Base-by-base conservation (phyloP, 2,329 filamentous ascomycete genomes). In the Dactylellina parvicollis region DNA sequence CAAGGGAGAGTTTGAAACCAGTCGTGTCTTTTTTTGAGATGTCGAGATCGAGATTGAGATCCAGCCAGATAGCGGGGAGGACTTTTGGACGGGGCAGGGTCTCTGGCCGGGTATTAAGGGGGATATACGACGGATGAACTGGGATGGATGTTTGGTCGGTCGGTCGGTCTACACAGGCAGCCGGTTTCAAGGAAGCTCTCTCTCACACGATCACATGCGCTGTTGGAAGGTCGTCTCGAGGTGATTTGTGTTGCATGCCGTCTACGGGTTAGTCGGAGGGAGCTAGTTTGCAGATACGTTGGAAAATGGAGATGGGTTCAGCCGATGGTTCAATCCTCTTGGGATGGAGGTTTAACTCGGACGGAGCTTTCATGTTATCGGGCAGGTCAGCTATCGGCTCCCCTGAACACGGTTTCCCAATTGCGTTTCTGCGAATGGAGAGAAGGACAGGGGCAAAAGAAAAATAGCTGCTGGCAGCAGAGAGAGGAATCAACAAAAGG, bases 121-220 rank as follows among this genome's bases (percentile, higher is more conserved):
- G 47, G 26, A 52, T 32, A 34, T 18, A 3, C 8, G 26, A 38
- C 22, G 30, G 50, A 55, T n/a, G 50, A 55, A 55, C 30, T 49
- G 46, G 46, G 46, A 49, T 34, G 14, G 14, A 34, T 34, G 30
- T 12, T 9, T 49, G n/a, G n/a, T n/a, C n/a, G 16, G 49, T 32
- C 47, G 34, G 47, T 26, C 28, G 47, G 61, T 42, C 57, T 71
- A 42, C 18, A 57, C 38, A 32, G 44, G 54, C 44, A 61, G 40
- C 36, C n/a, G 26, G 47, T 47, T 42, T 60, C 36, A 30, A 32
- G 30, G 46, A 47, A 32, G n/a, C n/a, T n/a, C n/a, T n/a, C 46
- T 49, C 57, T 18, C 67, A 73, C 69, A 73, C 69, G 60, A 73
- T 73, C 69, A 73, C 69, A 73, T 73, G 69, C 60, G 69, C 47